Evolutionary conservation across 352 stramenopile species (phyloP).

Genomic region (Phytopythium sindhum): DNA sequence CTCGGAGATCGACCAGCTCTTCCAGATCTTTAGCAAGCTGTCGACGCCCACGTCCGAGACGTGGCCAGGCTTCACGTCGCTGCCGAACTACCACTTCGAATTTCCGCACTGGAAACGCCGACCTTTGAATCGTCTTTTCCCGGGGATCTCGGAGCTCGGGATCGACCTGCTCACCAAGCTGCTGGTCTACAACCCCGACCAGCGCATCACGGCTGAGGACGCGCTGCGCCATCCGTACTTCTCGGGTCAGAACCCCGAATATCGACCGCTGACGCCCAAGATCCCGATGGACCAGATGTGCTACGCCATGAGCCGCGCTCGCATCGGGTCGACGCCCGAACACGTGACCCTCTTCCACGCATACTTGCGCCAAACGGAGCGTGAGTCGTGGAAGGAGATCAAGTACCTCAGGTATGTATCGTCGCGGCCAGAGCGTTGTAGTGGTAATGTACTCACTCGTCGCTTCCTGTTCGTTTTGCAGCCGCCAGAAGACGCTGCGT

Average conservation of each 20-base stretch:
- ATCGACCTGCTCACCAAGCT: constrained; percentile 75
- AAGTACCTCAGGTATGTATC: constrained; percentile 74
- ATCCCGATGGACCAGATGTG: constrained; percentile 81
- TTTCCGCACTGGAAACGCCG: constrained; percentile 78
- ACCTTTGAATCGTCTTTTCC: constrained; percentile 67
- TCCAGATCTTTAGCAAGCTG: constrained; percentile 91
- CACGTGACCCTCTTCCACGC: constrained; percentile 79
- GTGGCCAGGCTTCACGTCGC: constrained; percentile 95
- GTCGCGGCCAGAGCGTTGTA: background rate
- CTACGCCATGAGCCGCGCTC: constrained; percentile 51
- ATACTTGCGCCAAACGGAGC: constrained; percentile 73
- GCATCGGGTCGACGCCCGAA: constrained; percentile 49
- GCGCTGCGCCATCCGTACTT: constrained; percentile 84
- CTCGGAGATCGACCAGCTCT: constrained; percentile 83
- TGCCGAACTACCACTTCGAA: constrained; percentile 97
- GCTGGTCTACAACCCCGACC: constrained; percentile 78
- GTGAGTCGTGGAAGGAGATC: constrained; percentile 83
- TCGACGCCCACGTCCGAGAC: constrained; percentile 96
- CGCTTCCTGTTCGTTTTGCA: constrained; percentile 11
- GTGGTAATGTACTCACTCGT: constrained; percentile 1
- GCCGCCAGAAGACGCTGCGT: constrained; percentile 76
- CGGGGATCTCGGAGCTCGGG: constrained; percentile 61
- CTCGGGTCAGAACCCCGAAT: constrained; percentile 35
- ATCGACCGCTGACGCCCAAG: constrained; percentile 48
- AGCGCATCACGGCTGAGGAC: constrained; percentile 80